A percentile compares a stretch with the other conserved stretches of the same genome.
Conservation (phyloP, 2,329 filamentous ascomycete genomes). For the Ramularia endophylla region DNA sequence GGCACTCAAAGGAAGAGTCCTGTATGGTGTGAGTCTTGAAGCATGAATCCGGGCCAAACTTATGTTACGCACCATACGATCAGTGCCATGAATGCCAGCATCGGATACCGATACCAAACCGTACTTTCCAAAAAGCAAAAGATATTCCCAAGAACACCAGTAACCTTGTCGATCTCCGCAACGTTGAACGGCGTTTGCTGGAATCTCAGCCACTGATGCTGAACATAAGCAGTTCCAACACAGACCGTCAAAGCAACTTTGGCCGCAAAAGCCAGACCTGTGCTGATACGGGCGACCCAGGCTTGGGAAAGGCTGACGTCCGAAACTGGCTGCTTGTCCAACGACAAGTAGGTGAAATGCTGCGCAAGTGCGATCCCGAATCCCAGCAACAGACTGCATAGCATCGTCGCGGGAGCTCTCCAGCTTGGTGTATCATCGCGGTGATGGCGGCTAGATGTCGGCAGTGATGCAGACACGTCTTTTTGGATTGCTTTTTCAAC, state of each 20-base stretch:
- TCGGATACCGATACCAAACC: too few relatives aligned
- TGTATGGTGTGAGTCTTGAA: too few relatives aligned
- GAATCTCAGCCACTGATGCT: constrained; percentile 1
- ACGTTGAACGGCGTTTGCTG: not conserved
- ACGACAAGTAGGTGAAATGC: not conserved
- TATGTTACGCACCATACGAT: too few relatives aligned
- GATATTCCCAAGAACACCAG: too few relatives aligned
- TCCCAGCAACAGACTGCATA: not conserved
- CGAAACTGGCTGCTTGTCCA: not conserved
- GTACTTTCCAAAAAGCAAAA: too few relatives aligned
- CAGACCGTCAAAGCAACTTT: constrained; percentile 1
- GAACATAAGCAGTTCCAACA: not conserved
- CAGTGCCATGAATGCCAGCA: too few relatives aligned
- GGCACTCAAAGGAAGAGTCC: too few relatives aligned
- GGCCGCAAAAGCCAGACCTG: not conserved
- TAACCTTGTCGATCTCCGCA: not conserved
- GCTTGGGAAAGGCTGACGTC: not conserved
- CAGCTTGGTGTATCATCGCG: not conserved
- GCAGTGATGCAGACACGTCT: too few relatives aligned
- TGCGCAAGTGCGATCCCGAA: not conserved
- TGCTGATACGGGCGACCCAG: constrained; percentile 1
- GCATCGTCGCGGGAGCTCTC: not conserved
- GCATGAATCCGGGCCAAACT: too few relatives aligned
- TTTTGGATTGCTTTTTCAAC: too few relatives aligned
- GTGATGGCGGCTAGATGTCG: too few relatives aligned